These are phyloP conservation scores for Miamiensis avidus DNA, from an alignment of 169 alveolate species.

Conservation along the genomic window DNA sequence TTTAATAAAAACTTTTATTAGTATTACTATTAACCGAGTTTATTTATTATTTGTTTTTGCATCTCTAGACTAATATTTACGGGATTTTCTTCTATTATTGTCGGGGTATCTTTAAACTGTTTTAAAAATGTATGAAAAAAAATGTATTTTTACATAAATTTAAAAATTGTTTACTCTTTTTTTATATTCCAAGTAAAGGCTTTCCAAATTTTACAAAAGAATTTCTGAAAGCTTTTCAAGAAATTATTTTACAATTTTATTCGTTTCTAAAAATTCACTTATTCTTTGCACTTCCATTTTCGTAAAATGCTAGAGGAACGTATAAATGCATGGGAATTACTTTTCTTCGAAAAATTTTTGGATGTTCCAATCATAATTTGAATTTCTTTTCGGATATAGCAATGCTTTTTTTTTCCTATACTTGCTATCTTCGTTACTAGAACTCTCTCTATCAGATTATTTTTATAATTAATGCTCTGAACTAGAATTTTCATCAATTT, in stretches of 20 bases:
- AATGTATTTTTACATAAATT: too few species aligned
- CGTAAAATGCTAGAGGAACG: background rate
- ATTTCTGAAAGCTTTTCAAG: background rate
- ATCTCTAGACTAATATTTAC: background rate
- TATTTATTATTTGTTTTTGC: too few species aligned
- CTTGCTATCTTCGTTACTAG: too few species aligned
- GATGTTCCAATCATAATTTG: background rate
- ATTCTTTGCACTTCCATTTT: background rate
- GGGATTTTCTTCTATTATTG: background rate
- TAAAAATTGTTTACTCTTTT: background rate
- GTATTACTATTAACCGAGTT: background rate
- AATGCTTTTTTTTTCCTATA: background rate
- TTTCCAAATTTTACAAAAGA: background rate
- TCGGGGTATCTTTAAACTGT: background rate
- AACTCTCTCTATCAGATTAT: too few species aligned
- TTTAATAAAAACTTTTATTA: too few species aligned
- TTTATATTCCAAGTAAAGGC: background rate
- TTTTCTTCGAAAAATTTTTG: too few species aligned
- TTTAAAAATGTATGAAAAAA: too few species aligned
- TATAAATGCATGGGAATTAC: background rate
- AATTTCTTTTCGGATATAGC: background rate
- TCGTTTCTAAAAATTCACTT: too few species aligned
- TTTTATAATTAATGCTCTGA: too few species aligned
- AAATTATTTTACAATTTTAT: too few species aligned
- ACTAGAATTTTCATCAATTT: too few species aligned